These are phyloP conservation scores for Calonectria hongkongensis DNA, from an alignment of 2,329 filamentous ascomycete species.

Conservation along the genomic window DNA sequence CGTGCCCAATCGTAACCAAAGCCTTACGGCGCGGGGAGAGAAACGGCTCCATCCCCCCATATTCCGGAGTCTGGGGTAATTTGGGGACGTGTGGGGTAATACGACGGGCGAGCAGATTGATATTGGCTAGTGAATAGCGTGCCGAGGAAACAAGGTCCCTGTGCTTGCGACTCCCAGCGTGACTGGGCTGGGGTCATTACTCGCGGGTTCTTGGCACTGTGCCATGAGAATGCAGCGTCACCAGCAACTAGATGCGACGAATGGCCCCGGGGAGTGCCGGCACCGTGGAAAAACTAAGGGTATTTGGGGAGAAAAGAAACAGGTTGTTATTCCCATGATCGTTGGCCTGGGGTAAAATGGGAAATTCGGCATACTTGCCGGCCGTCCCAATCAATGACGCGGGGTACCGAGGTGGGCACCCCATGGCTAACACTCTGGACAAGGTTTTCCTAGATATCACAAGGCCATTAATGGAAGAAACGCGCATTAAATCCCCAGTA, in stretches of 20 bases:
- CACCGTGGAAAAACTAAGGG: neutral
- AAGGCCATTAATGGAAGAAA: too few species aligned
- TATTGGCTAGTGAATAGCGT: neutral
- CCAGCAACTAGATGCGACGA: neutral
- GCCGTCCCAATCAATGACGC: neutral
- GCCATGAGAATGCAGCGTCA: neutral
- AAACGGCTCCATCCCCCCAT: neutral
- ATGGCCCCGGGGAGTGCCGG: conserved; percentile 7
- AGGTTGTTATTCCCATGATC: neutral
- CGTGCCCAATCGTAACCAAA: neutral
- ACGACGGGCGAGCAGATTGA: neutral
- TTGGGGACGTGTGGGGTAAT: neutral
- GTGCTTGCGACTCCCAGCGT: neutral
- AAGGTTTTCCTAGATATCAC: conserved; percentile 9
- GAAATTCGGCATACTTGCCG: neutral
- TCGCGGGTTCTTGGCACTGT: neutral
- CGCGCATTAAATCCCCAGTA: too few species aligned
- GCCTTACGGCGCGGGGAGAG: neutral
- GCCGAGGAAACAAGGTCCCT: neutral
- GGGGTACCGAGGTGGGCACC: neutral
- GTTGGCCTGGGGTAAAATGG: neutral
- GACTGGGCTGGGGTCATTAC: neutral
- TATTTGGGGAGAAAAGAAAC: too few species aligned
- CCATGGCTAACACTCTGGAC: neutral
- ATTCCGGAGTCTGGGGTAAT: conserved; percentile 14